These are phyloP conservation scores for Cadophora gregata DNA, from an alignment of 2,329 filamentous ascomycete genomes.

Conservation along the genomic window DNA sequence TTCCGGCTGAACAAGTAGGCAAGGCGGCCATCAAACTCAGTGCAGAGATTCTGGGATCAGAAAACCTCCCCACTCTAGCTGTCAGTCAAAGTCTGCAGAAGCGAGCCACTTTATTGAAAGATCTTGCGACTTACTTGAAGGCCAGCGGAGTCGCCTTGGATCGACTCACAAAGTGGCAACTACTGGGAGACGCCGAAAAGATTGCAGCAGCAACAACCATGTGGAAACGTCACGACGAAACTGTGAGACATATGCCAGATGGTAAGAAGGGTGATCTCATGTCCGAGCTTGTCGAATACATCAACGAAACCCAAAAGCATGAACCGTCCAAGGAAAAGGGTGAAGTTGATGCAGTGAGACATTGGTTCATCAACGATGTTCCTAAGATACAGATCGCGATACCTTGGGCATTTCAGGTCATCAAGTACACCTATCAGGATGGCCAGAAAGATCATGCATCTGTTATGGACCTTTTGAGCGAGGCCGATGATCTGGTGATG, in stretches of 20 bases:
- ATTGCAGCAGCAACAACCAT: constrained; percentile 79
- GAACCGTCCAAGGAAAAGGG: constrained; percentile 66
- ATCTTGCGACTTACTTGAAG: constrained; percentile 74
- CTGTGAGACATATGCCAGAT: constrained; percentile 62
- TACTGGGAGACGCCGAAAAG: constrained; percentile 92
- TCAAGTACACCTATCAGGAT: constrained; percentile 74
- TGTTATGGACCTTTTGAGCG: constrained; percentile 47
- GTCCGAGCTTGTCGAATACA: constrained; percentile 74
- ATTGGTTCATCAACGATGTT: constrained; percentile 84
- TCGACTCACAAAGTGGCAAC: constrained; percentile 73
- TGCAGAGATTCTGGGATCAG: constrained; percentile 79
- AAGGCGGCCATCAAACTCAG: constrained; percentile 80
- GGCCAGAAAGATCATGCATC: constrained; percentile 60
- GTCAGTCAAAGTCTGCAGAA: constrained; percentile 81
- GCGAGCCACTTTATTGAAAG: constrained; percentile 74
- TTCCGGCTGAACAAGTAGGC: constrained; percentile 73
- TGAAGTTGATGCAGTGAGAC: constrained; percentile 81
- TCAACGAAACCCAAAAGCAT: constrained; percentile 78
- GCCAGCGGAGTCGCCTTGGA: constrained; percentile 70
- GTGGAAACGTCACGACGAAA: constrained; percentile 81
- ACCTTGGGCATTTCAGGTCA: constrained; percentile 78
- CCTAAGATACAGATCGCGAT: constrained; percentile 75
- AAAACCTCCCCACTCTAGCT: constrained; percentile 71
- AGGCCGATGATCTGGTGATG: constrained; percentile 78
- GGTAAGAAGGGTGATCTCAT: constrained; percentile 73